Evolutionary conservation across 1,284 basidiomycete species (phyloP).

Genomic region (Erythrobasidium hasegawianum): DNA sequence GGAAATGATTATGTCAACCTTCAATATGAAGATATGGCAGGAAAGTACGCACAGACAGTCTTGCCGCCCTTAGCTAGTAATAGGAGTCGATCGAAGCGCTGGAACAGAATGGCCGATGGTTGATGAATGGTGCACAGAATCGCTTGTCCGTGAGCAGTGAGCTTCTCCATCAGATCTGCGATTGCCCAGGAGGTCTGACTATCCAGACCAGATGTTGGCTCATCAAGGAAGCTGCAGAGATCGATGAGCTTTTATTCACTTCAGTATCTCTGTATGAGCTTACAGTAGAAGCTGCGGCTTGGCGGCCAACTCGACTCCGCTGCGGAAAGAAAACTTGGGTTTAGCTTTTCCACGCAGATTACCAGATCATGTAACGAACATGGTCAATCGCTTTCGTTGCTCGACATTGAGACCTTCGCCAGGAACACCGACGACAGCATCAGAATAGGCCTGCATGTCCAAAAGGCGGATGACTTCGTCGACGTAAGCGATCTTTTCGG

Average conservation of each 20-base stretch:
- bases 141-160: slow-evolving; percentile 74
- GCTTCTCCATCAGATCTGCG: slow-evolving; percentile 67
- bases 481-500: slow-evolving; percentile 76
- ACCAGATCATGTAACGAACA: slow-evolving; percentile 46
- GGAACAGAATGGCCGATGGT: slow-evolving; percentile 61
- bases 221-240: slow-evolving; percentile 66
- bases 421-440: slow-evolving; percentile 73
- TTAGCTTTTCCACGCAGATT: too few species aligned
- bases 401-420: slow-evolving; percentile 61
- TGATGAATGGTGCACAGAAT: slow-evolving; percentile 60
- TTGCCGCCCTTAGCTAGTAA: slow-evolving; percentile 55
- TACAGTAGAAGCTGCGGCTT: slow-evolving; percentile 64
- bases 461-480: slow-evolving; percentile 75
- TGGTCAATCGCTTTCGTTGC: slow-evolving; percentile 72
- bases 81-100: slow-evolving; percentile 62
- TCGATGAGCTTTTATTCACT: too few species aligned
- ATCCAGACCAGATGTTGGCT: slow-evolving; percentile 51
- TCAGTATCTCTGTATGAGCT: too few species aligned
- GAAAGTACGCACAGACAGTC: slow-evolving; percentile 50
- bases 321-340: too few species aligned
- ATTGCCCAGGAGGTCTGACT: slow-evolving; percentile 80
- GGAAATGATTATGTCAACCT: slow-evolving; percentile 41
- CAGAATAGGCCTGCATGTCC: slow-evolving; percentile 65
- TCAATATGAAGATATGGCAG: background rate
- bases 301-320: slow-evolving; percentile 71